A percentile compares a stretch with the other conserved stretches of the same genome.
These are phyloP conservation scores for Fusarium robinianum DNA, from an alignment of 2,329 filamentous ascomycete species.

Conservation along the genomic window DNA sequence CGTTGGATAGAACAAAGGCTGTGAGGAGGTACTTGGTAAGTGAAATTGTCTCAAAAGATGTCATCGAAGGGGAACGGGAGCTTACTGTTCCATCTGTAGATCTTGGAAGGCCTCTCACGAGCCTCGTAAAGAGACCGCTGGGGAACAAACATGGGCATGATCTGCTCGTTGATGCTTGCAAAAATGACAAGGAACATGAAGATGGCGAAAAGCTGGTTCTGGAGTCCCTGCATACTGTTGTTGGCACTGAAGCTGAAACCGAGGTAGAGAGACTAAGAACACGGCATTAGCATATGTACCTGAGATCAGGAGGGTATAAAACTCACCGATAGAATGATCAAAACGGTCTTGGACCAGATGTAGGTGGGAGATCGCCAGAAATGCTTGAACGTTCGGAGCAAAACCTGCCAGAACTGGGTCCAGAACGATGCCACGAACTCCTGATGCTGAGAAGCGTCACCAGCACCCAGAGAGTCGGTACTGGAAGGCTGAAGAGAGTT, in stretches of 20 bases:
- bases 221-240: constrained; percentile 61
- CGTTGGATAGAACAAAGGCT: constrained; percentile 34
- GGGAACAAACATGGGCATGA: constrained; percentile 73
- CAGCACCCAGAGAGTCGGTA: not conserved
- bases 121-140: constrained; percentile 70
- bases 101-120: constrained; percentile 68
- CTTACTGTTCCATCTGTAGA: constrained; percentile 51
- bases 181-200: constrained; percentile 75
- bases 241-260: constrained; percentile 68
- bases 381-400: constrained; percentile 44
- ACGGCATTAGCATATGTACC: no score
- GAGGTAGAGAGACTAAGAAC: constrained; percentile 61
- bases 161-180: constrained; percentile 59
- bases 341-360: constrained; percentile 59
- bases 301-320: not conserved
- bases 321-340: constrained; percentile 31
- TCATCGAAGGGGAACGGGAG: accelerated
- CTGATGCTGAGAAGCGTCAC: constrained; percentile 33
- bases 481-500: constrained; percentile 2
- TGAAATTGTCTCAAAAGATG: no score
- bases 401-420: constrained; percentile 42
- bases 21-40: not conserved
- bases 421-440: constrained; percentile 40
- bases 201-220: constrained; percentile 70
- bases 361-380: constrained; percentile 56